phyloP scores from a whole-genome alignment of 2,329 filamentous ascomycete species.

The Ophiosphaerella herpotricha region DNA sequence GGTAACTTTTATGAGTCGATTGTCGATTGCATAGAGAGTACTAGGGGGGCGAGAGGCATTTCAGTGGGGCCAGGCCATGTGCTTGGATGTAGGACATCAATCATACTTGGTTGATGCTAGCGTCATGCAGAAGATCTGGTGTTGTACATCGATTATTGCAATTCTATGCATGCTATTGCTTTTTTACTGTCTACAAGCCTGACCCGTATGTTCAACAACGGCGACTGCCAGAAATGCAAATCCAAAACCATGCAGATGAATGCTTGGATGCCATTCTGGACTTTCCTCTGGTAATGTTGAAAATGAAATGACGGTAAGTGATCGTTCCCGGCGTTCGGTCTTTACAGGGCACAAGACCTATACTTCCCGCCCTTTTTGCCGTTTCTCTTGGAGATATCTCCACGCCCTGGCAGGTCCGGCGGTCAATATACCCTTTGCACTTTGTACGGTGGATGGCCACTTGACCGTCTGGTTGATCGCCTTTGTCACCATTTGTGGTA shows the following conservation, averaged over 20 bases:
- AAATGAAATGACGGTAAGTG: slow-evolving; percentile 12
- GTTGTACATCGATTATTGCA: background rate
- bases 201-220: slow-evolving; percentile 21
- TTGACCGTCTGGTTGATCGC: slow-evolving; percentile 86
- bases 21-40: too few relatives aligned
- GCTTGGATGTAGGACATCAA: too few relatives aligned
- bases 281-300: slow-evolving; percentile 19
- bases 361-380: slow-evolving; percentile 48
- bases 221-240: slow-evolving; percentile 14
- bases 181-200: slow-evolving; percentile 16
- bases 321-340: background rate
- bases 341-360: slow-evolving; percentile 6
- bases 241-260: slow-evolving; percentile 4
- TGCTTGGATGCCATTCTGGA: slow-evolving; percentile 12
- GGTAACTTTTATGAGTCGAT: too few relatives aligned
- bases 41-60: too few relatives aligned
- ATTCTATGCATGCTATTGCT: background rate
- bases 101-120: too few relatives aligned
- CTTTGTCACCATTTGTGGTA: slow-evolving; percentile 71
- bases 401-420: slow-evolving; percentile 71
- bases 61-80: too few relatives aligned
- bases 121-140: background rate
- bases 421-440: slow-evolving; percentile 80
- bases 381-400: slow-evolving; percentile 83
- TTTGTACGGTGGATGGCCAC: slow-evolving; percentile 91